Percentiles rank a stretch among this genome's conserved stretches.
Evolutionary conservation across 345 rosid genomes (phyloP).

Genomic region (Eucalyptus cloeziana): DNA sequence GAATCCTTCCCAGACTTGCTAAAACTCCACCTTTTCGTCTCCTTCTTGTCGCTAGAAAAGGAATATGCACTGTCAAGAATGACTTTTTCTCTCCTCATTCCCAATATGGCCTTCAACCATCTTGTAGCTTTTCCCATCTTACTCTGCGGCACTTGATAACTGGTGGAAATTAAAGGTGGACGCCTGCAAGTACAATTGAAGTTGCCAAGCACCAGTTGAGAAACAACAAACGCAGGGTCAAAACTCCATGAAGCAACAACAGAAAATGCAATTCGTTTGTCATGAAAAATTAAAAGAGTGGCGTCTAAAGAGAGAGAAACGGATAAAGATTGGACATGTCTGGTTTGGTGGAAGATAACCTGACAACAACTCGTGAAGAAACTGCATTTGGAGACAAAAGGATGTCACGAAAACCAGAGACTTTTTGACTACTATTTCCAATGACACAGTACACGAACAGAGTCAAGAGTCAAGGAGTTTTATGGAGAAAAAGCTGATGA

Average conservation of each 20-base stretch:
- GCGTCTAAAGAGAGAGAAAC: background rate
- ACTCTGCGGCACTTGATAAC: background rate
- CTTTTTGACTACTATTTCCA: background rate
- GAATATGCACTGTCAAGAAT: background rate
- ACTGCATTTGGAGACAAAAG: slow-evolving; percentile 59
- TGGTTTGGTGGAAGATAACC: slow-evolving; percentile 12
- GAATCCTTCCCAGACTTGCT: slow-evolving; percentile 14
- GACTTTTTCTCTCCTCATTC: slow-evolving; percentile 38
- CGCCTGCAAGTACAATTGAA: background rate
- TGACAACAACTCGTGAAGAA: slow-evolving; percentile 82
- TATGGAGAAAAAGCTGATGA: background rate
- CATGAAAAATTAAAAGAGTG: background rate
- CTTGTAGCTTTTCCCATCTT: slow-evolving; percentile 52
- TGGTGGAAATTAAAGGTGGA: background rate
- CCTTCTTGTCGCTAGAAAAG: slow-evolving; percentile 12
- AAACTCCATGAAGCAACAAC: background rate
- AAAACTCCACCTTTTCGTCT: slow-evolving; percentile 43
- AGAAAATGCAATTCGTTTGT: background rate
- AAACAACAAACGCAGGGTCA: background rate
- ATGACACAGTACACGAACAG: background rate
- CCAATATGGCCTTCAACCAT: slow-evolving; percentile 68
- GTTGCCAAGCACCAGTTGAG: background rate
- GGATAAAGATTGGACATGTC: slow-evolving; percentile 1
- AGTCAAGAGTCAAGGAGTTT: background rate
- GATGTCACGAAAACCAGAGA: background rate